phyloP scores from a whole-genome alignment of 129 eudicot genomes.

The Arctium minus region DNA sequence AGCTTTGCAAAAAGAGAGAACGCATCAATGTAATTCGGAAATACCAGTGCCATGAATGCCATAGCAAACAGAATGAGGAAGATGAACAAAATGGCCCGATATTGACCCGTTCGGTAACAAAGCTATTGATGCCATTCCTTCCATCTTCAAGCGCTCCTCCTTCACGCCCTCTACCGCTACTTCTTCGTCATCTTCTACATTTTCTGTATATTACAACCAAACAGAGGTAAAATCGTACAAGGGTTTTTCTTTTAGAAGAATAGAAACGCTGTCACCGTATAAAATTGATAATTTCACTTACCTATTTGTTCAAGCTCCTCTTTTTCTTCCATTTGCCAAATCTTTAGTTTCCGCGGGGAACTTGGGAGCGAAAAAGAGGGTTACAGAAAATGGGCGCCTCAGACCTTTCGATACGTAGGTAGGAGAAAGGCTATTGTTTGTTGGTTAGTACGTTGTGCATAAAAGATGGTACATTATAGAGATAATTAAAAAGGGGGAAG shows the following conservation, averaged over 20 bases:
- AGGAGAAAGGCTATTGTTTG: background rate
- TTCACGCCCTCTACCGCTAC: constrained; percentile 21
- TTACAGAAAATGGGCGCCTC: background rate
- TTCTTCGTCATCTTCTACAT: constrained; percentile 21
- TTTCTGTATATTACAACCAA: background rate
- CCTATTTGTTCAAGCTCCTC: constrained; percentile 29
- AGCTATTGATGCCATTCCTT: constrained; percentile 93
- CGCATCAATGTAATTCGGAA: background rate
- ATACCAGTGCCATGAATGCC: constrained; percentile 91
- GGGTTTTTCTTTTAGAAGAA: constrained; percentile 9
- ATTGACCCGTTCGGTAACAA: constrained; percentile 75
- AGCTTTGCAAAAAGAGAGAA: background rate
- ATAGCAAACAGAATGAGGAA: constrained; percentile 78
- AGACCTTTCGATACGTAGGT: background rate
- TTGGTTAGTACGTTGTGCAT: constrained; percentile 22
- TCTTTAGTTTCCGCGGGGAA: background rate
- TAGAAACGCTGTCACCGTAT: background rate
- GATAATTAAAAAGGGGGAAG: background rate
- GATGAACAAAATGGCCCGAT: constrained; percentile 93
- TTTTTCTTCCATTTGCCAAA: constrained; percentile 27
- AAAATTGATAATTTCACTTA: constrained; percentile 1
- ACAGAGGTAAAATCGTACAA: background rate
- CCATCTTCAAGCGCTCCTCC: constrained; percentile 42
- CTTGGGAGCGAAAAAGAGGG: constrained; percentile 4
- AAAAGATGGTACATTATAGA: background rate